These are phyloP conservation scores for Fusarium sororula DNA, from an alignment of 2,329 filamentous ascomycete genomes.

Conservation along the genomic window DNA sequence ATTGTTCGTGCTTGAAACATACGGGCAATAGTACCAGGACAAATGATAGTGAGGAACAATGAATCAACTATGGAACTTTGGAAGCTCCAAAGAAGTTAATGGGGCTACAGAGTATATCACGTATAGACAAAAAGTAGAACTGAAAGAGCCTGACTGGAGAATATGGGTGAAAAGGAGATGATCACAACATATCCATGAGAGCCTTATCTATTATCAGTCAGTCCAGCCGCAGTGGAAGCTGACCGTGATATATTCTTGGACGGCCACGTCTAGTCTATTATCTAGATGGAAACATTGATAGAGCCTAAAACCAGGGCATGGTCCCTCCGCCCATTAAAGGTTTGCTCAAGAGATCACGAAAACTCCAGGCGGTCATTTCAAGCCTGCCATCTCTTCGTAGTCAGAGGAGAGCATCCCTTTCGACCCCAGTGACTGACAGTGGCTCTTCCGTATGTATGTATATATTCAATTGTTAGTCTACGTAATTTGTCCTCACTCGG, in stretches of 20 bases:
- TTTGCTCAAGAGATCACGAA: neutral
- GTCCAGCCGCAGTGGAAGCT: neutral
- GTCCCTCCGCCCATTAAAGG: neutral
- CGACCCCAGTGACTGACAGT: neutral
- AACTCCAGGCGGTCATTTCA: neutral
- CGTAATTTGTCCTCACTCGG: neutral
- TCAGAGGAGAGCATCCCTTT: neutral
- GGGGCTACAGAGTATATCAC: neutral
- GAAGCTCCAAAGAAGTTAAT: neutral
- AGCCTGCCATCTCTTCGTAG: too few species aligned
- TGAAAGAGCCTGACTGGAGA: neutral
- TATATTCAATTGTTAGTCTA: neutral
- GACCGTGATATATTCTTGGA: neutral
- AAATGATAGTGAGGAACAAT: neutral
- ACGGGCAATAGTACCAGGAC: neutral
- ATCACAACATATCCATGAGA: neutral
- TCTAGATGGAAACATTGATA: neutral
- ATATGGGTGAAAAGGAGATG: neutral
- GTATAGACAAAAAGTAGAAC: neutral
- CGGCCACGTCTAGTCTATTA: neutral
- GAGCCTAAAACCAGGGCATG: neutral
- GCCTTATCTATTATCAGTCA: neutral
- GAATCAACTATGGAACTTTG: neutral
- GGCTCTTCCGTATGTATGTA: neutral
- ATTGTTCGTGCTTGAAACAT: neutral